Evolutionary conservation across 192 early-diverging fungal genomes (phyloP).

Genomic region (Phlyctochytrium arcticum): DNA sequence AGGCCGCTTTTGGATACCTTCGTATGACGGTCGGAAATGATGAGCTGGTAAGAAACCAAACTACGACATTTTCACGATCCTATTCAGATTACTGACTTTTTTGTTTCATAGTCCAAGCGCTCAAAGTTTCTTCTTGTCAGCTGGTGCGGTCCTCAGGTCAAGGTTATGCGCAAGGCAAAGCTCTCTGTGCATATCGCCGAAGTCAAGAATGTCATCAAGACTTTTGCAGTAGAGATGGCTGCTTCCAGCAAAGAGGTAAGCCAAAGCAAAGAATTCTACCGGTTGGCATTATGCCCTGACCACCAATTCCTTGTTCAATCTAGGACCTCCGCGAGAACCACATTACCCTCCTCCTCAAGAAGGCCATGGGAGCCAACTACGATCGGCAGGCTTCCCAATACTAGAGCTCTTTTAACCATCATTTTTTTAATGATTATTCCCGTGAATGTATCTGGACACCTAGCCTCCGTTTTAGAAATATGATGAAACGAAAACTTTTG

Average conservation of each 20-base stretch:
- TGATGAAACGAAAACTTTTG: no score
- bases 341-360: conserved; percentile 59
- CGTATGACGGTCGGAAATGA: conserved; percentile 63
- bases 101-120: conserved; percentile 26
- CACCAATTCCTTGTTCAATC: not conserved
- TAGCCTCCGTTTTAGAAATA: no score
- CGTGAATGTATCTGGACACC: no score
- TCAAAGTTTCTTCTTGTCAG: conserved; percentile 42
- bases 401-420: no score
- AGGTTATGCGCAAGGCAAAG: conserved; percentile 77
- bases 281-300: not conserved
- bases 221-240: conserved; percentile 70
- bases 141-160: conserved; percentile 63
- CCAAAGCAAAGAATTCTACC: not conserved
- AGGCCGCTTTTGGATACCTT: conserved; percentile 78
- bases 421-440: no score
- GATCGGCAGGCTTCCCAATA: conserved; percentile 20
- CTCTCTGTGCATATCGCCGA: conserved; percentile 74
- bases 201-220: conserved; percentile 66
- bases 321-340: conserved; percentile 61
- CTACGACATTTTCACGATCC: not conserved
- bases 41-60: conserved; percentile 36
- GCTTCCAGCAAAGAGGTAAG: conserved; percentile 47
- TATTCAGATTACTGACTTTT: not conserved
- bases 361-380: conserved; percentile 53